Conservation (phyloP, 2,329 filamentous ascomycete genomes). For the Monilinia vaccinii-corymbosi region DNA sequence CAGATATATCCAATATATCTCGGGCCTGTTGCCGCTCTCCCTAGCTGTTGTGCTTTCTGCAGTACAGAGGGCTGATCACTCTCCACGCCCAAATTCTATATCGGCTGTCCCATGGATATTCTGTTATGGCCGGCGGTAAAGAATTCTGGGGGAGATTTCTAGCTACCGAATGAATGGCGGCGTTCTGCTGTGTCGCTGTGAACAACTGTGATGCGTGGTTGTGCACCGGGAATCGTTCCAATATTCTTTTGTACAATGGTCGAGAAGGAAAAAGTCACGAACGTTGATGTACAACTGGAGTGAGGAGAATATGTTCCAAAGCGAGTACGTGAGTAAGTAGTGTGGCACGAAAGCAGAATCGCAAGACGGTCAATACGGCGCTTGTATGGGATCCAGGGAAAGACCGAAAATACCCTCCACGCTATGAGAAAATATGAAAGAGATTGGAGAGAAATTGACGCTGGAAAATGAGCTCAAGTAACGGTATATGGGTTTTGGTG, state of each 20-base stretch:
- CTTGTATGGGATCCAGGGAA: slow-evolving; percentile 25
- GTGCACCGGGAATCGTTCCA: slow-evolving; percentile 12
- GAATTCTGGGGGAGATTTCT: background rate
- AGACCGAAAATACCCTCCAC: slow-evolving; percentile 23
- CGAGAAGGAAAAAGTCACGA: slow-evolving; percentile 18
- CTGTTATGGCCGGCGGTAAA: slow-evolving; percentile 20
- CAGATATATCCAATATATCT: slow-evolving; percentile 15
- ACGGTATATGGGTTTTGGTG: slow-evolving; percentile 32
- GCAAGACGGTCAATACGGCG: slow-evolving; percentile 17
- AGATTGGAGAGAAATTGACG: slow-evolving; percentile 24
- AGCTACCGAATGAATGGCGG: slow-evolving; percentile 19
- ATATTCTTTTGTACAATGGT: slow-evolving; percentile 18
- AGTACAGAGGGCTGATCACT: slow-evolving; percentile 29
- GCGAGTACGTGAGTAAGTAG: background rate
- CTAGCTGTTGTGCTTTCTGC: slow-evolving; percentile 25
- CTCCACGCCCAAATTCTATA: slow-evolving; percentile 27
- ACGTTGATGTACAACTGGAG: slow-evolving; percentile 19
- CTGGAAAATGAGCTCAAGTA: slow-evolving; percentile 18
- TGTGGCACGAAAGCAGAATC: slow-evolving; percentile 15
- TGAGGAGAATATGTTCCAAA: slow-evolving; percentile 6
- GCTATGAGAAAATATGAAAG: slow-evolving; percentile 17
- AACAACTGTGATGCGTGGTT: slow-evolving; percentile 21
- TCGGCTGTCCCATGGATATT: slow-evolving; percentile 28
- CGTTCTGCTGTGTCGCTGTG: slow-evolving; percentile 17
- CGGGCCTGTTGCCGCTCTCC: slow-evolving; percentile 26